Conservation (phyloP, 2,329 filamentous ascomycete genomes). For the Rugonectria rugulosa region DNA sequence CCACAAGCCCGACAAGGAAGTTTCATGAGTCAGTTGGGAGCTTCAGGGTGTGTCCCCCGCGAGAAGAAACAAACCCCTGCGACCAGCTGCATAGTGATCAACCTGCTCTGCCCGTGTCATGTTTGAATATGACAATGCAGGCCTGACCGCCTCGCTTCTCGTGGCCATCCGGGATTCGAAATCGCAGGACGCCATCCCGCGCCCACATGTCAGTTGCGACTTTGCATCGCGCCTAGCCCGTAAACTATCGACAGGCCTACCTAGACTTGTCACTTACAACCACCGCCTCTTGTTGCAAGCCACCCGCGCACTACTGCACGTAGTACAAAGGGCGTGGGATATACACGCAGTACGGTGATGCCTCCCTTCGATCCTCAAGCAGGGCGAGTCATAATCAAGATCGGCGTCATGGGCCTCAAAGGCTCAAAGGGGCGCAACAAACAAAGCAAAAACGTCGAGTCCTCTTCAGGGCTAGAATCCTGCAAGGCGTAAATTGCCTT, state of each 20-base stretch:
- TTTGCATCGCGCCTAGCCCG: background rate
- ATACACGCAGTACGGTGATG: too few relatives aligned
- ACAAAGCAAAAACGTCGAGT: constrained; percentile 13
- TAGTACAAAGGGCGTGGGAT: too few relatives aligned
- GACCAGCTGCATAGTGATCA: constrained; percentile 20
- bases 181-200: background rate
- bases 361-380: constrained; percentile 10
- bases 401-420: constrained; percentile 1
- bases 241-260: constrained; percentile 2
- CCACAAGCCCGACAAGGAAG: constrained; percentile 6
- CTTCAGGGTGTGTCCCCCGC: constrained; percentile 27
- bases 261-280: background rate
- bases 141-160: background rate
- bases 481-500: constrained; percentile 9
- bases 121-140: background rate
- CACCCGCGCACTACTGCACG: background rate
- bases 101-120: constrained; percentile 2
- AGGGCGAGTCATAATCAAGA: constrained; percentile 15
- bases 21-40: constrained; percentile 5
- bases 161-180: background rate
- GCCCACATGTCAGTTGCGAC: background rate
- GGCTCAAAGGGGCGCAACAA: constrained; percentile 9
- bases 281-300: constrained; percentile 13
- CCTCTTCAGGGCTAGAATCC: constrained; percentile 4
- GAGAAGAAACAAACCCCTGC: constrained; percentile 12